Evolutionary conservation across 129 eudicot genomes (phyloP).

Genomic region (Ambrosia artemisiifolia): DNA sequence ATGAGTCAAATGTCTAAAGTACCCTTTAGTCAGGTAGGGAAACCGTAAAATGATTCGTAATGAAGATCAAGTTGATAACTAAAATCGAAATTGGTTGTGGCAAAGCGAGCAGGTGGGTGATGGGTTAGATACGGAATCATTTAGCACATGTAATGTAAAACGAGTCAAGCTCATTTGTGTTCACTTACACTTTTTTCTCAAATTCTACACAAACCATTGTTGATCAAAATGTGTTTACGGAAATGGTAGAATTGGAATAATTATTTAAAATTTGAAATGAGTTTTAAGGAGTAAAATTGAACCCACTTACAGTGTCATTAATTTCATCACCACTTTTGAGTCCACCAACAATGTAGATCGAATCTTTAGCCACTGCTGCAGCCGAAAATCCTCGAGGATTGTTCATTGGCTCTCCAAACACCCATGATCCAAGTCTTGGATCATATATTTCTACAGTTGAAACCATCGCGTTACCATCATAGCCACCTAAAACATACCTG

Average conservation of each 20-base stretch:
- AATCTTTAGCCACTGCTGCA: conserved; percentile 49
- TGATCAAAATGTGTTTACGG: background rate
- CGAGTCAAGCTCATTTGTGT: background rate
- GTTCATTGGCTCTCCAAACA: conserved; percentile 64
- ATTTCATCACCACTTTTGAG: conserved; percentile 33
- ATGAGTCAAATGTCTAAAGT: background rate
- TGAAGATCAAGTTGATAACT: background rate
- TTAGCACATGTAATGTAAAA: background rate
- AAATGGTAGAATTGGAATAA: too few relatives aligned
- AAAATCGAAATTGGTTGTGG: background rate
- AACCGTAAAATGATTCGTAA: background rate
- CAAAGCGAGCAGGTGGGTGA: background rate
- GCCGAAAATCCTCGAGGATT: conserved; percentile 54
- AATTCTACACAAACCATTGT: background rate
- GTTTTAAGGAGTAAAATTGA: background rate
- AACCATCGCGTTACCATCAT: conserved; percentile 57
- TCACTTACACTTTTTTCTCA: background rate
- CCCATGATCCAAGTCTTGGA: conserved; percentile 71
- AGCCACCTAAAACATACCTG: conserved; percentile 81
- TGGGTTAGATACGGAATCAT: background rate
- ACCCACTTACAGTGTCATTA: conserved; percentile 44
- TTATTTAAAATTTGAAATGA: background rate
- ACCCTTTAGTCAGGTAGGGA: background rate
- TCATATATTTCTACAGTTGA: conserved; percentile 61
- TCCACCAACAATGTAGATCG: conserved; percentile 69